Percentiles rank a stretch among this genome's conserved stretches.
Conservation (phyloP, 805 yeast species). For the Nakazawaea ishiwadae region DNA sequence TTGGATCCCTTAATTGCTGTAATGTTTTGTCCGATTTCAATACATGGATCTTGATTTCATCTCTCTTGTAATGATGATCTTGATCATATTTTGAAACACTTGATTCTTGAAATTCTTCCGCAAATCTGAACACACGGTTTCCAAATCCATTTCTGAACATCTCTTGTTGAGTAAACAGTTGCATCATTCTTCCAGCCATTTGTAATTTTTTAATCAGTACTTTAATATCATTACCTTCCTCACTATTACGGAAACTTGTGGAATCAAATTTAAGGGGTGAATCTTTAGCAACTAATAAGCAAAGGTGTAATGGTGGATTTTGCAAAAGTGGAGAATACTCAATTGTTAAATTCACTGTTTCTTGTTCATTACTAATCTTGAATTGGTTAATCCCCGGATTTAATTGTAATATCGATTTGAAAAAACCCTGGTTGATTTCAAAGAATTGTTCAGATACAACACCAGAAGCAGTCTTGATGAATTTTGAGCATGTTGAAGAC, state of each 20-base stretch:
- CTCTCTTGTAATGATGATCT: conserved; percentile 28
- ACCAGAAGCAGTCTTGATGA: conserved; percentile 33
- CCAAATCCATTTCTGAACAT: conserved; percentile 79
- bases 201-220: conserved; percentile 70
- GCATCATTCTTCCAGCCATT: conserved; percentile 84
- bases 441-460: conserved; percentile 64
- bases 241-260: conserved; percentile 41
- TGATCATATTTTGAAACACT: conserved; percentile 46
- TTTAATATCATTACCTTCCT: conserved; percentile 64
- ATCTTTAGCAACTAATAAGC: conserved; percentile 72
- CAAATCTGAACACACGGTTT: conserved; percentile 69
- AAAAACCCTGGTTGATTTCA: conserved; percentile 65
- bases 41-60: conserved; percentile 75
- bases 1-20: conserved; percentile 68
- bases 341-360: conserved; percentile 22
- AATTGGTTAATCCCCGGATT: conserved; percentile 59
- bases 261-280: conserved; percentile 69
- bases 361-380: neutral
- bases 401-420: conserved; percentile 72
- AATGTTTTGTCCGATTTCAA: conserved; percentile 62
- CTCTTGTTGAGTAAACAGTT: conserved; percentile 87
- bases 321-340: conserved; percentile 51
- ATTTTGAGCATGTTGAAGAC: conserved; percentile 18
- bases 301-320: conserved; percentile 78
- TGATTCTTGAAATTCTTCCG: conserved; percentile 55